These are phyloP conservation scores for Phaseolus lunatus DNA, from an alignment of 306 rosid genomes.

Conservation along the genomic window DNA sequence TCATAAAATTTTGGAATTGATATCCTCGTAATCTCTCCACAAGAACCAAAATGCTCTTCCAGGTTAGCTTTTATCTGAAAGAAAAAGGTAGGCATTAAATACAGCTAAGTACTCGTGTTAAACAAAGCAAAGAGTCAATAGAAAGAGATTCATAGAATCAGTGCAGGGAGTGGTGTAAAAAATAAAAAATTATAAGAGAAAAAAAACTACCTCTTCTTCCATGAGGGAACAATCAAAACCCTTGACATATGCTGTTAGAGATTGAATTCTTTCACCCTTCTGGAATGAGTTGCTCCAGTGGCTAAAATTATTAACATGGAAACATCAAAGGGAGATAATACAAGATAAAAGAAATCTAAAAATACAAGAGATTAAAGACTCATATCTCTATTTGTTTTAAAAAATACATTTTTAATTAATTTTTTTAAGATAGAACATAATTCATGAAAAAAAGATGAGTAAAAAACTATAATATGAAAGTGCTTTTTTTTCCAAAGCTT, in stretches of 20 bases:
- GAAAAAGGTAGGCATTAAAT: conserved; percentile 1
- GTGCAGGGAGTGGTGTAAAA: conserved; percentile 15
- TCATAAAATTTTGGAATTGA: conserved; percentile 65
- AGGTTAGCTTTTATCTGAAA: conserved; percentile 64
- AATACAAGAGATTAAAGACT: too few species aligned
- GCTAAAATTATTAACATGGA: conserved; percentile 32
- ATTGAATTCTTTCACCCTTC: conserved; percentile 48
- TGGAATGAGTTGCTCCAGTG: conserved; percentile 44
- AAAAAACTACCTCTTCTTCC: conserved; percentile 62
- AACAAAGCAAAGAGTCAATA: conserved; percentile 9
- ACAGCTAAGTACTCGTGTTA: not conserved
- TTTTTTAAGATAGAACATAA: not conserved
- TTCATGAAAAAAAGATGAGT: not conserved
- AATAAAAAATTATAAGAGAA: not conserved
- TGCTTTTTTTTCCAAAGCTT: not conserved
- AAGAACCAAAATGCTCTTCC: conserved; percentile 60
- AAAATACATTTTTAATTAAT: not conserved
- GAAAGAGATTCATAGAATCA: not conserved
- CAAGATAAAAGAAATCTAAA: too few species aligned
- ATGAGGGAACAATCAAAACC: conserved; percentile 65
- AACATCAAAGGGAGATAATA: not conserved
- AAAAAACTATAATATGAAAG: not conserved
- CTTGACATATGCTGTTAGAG: conserved; percentile 54
- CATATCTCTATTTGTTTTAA: too few species aligned
- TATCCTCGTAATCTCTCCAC: conserved; percentile 73